These are phyloP conservation scores for Rhodocollybia butyracea DNA, from an alignment of 768 basidiomycete species.

Conservation along the genomic window DNA sequence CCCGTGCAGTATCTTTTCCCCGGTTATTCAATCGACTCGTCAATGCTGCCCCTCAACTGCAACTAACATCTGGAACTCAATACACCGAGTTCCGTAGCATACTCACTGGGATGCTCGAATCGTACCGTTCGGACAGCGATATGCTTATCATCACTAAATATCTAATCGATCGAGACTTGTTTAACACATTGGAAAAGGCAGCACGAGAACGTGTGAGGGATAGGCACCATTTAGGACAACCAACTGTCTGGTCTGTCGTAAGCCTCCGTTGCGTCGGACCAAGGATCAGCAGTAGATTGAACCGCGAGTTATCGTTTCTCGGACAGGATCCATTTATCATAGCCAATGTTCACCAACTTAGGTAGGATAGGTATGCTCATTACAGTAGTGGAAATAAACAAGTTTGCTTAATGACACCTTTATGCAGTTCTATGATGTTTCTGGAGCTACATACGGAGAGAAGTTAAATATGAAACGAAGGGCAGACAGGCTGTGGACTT, in stretches of 20 bases:
- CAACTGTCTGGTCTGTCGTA: conserved; percentile 52
- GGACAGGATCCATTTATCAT: conserved; percentile 63
- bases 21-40: conserved; percentile 90
- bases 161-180: conserved; percentile 79
- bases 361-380: too few relatives aligned
- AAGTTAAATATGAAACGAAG: not conserved
- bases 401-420: too few relatives aligned
- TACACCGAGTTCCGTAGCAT: conserved; percentile 93
- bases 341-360: conserved; percentile 1
- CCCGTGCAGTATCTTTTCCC: conserved; percentile 83
- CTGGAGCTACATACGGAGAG: not conserved
- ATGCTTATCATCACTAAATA: conserved; percentile 82
- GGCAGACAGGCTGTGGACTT: conserved; percentile 9
- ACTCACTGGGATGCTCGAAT: conserved; percentile 92
- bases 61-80: conserved; percentile 53
- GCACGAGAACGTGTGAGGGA: conserved; percentile 56
- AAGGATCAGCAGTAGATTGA: conserved; percentile 2
- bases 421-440: too few relatives aligned
- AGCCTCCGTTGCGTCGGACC: conserved; percentile 32
- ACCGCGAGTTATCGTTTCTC: conserved; percentile 41
- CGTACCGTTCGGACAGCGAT: conserved; percentile 90
- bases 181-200: conserved; percentile 62
- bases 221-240: conserved; percentile 52
- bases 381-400: too few relatives aligned
- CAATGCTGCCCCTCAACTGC: conserved; percentile 54